These are phyloP conservation scores for Ceratocystis albifundus DNA, from an alignment of 2,329 filamentous ascomycete species.

Conservation along the genomic window DNA sequence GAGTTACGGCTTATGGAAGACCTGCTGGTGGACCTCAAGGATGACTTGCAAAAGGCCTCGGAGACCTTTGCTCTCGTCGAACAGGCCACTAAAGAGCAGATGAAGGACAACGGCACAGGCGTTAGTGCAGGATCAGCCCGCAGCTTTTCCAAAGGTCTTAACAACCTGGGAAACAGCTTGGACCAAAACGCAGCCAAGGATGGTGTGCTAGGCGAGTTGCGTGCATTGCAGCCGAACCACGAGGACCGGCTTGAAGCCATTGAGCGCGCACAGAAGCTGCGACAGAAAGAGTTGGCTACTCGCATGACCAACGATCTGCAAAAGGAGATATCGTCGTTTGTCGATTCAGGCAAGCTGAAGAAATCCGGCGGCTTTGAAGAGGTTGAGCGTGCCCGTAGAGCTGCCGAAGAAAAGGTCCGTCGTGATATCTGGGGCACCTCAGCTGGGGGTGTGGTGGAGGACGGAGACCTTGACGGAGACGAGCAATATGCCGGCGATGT, in stretches of 20 bases:
- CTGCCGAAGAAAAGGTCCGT: conserved; percentile 76
- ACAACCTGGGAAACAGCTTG: conserved; percentile 41
- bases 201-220: conserved; percentile 80
- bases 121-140: conserved; percentile 41
- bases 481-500: conserved; percentile 20
- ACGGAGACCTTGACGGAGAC: conserved; percentile 26
- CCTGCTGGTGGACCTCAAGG: conserved; percentile 77
- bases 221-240: conserved; percentile 87
- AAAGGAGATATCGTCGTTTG: conserved; percentile 74
- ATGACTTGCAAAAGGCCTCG: conserved; percentile 87
- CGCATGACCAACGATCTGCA: conserved; percentile 65
- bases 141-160: conserved; percentile 45
- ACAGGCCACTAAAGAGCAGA: conserved; percentile 95
- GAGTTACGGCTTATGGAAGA: conserved; percentile 95
- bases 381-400: conserved; percentile 69
- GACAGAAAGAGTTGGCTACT: conserved; percentile 76
- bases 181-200: conserved; percentile 81
- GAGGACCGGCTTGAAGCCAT: conserved; percentile 89
- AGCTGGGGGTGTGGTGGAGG: conserved; percentile 34
- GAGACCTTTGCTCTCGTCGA: conserved; percentile 93
- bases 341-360: conserved; percentile 82
- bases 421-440: conserved; percentile 60
- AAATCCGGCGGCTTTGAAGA: conserved; percentile 94
- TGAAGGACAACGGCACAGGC: conserved; percentile 56
- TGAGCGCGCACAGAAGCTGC: conserved; percentile 84